Conservation (phyloP, 2,329 filamentous ascomycete species). For the Colletotrichum falcatum region DNA sequence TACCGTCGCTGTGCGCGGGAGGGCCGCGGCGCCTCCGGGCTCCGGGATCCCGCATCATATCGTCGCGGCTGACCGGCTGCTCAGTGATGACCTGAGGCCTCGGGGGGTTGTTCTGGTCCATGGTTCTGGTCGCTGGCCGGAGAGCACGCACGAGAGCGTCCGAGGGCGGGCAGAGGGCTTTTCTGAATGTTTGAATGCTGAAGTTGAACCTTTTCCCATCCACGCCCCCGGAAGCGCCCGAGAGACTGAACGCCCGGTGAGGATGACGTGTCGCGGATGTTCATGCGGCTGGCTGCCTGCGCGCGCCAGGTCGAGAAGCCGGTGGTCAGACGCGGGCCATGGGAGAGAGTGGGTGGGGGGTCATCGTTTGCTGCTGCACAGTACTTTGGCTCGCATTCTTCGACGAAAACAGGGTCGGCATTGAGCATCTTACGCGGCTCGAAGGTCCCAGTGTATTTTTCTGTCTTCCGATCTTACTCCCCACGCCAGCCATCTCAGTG, state of each 20-base stretch:
- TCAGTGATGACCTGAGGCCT: neutral
- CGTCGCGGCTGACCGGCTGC: neutral
- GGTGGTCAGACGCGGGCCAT: neutral
- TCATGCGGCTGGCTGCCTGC: slow-evolving; percentile 4
- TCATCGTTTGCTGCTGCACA: neutral
- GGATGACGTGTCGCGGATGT: neutral
- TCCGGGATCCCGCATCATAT: neutral
- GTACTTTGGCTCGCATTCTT: neutral
- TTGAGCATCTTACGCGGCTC: neutral
- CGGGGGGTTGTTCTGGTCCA: neutral
- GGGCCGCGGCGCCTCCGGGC: neutral
- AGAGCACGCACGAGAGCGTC: too few species aligned
- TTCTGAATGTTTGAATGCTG: neutral
- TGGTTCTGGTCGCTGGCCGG: neutral
- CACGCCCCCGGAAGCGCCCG: too few species aligned
- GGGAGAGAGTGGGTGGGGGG: neutral
- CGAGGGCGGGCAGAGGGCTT: neutral
- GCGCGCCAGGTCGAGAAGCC: neutral
- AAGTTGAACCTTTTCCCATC: neutral
- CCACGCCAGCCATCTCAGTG: neutral
- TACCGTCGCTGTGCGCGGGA: neutral
- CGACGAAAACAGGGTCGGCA: neutral
- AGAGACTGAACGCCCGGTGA: neutral
- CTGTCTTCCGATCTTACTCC: too few species aligned
- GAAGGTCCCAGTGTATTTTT: too few species aligned